Percentiles rank a stretch among this genome's conserved stretches.
These are phyloP conservation scores for Fusarium sp. DNA, from an alignment of 2,329 filamentous ascomycete species.

Conservation along the genomic window DNA sequence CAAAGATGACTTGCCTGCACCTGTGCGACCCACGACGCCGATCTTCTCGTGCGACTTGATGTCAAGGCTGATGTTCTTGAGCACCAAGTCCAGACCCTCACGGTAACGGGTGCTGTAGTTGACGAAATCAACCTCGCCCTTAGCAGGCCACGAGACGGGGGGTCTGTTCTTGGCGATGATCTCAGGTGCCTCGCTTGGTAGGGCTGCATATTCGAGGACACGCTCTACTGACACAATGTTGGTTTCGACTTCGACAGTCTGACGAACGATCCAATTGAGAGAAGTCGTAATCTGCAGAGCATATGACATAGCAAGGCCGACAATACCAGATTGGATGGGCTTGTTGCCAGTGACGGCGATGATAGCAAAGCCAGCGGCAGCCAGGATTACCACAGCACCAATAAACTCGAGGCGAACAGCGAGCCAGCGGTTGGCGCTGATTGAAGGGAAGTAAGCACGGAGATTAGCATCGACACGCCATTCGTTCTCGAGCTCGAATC, in stretches of 20 bases:
- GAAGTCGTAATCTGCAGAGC: conserved; percentile 97
- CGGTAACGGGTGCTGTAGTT: conserved; percentile 96
- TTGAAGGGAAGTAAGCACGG: conserved; percentile 93
- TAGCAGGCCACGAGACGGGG: conserved; percentile 89
- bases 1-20: conserved; percentile 94
- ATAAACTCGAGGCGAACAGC: conserved; percentile 96
- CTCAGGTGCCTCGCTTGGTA: conserved; percentile 94
- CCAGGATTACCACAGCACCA: conserved; percentile 91
- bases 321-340: conserved; percentile 75
- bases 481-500: conserved; percentile 94
- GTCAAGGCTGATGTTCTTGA: conserved; percentile 91
- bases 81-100: conserved; percentile 86
- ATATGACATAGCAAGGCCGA: conserved; percentile 97
- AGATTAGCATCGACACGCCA: conserved; percentile 97
- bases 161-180: conserved; percentile 90
- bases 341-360: conserved; percentile 79
- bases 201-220: conserved; percentile 91
- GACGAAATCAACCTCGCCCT: conserved; percentile 89
- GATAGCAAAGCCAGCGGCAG: conserved; percentile 84
- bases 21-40: conserved; percentile 94
- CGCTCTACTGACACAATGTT: conserved; percentile 99
- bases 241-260: conserved; percentile 99
- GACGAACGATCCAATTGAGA: conserved; percentile 98
- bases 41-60: conserved; percentile 99
- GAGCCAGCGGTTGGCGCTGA: conserved; percentile 94